Evolutionary conservation across 2,329 filamentous ascomycete genomes (phyloP), one percentile per base, ranked within the genome.

Genomic region (Neophaeococcomyces mojaviensis): DNA sequence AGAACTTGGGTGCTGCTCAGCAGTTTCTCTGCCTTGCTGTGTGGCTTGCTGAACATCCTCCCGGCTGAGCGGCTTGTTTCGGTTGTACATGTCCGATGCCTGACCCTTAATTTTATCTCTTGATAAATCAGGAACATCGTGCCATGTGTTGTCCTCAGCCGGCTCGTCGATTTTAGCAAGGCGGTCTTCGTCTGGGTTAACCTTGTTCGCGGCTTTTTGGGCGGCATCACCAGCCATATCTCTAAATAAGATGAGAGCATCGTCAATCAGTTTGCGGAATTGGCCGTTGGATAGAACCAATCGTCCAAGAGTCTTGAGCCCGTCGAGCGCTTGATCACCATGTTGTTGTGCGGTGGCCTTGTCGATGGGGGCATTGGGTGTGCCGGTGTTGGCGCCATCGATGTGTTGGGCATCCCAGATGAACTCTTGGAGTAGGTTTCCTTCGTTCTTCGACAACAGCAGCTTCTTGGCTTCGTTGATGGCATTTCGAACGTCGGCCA

Each of bases 261-360:
- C 92, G 51, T 77, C 85, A 55, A 95, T 75, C 28, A 95, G 79
- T 71, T 95, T 95, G 57, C 88, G 79, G 74, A 94, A 96, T 64
- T 97, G 89, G 55, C 92, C 92, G 59, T 98, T 98, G 58, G 89
- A 94, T 60, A 97, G 84, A 58, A 97, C 72, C 47, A 98, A 74
- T 15, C 84, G 89, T 42, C 90, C 92, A 1, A 98, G 73, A 3
- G 88, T 95, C 57, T 88, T 82, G 36, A 98, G 68, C 20, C 90
- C 92, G 53, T 95, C 80, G 7, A 94, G 72, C 1, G 85, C 88
- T 63, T 90, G 77, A 53, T 92, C 80, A 33, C 84, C 87, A 63
- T 98, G 87, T 61, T 90, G 82, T 68, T 84, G 80, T 20, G 86
- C 86, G 2, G 77, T 76, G 1, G 86, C 81, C 71, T 88, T 94